Conservation (phyloP, 2,329 filamentous ascomycete genomes). For the Trichoderma atrobrunneum region DNA sequence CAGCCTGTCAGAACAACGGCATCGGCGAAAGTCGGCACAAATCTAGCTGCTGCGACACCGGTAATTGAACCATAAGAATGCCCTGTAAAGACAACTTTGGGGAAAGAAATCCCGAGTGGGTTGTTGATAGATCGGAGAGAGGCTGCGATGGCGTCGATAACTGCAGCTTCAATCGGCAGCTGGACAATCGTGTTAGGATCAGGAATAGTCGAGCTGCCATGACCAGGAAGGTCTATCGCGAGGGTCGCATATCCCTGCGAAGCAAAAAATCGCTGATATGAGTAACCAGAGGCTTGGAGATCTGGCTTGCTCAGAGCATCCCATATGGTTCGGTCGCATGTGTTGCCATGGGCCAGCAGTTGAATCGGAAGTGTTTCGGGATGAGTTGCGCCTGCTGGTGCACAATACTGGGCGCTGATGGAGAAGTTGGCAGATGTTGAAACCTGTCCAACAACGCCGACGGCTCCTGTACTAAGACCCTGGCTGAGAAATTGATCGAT, state of each 20-base stretch:
- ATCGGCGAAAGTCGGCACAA: neutral
- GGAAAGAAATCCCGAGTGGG: neutral
- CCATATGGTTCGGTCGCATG: neutral
- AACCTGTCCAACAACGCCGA: neutral
- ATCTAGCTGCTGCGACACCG: neutral
- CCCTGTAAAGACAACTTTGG: neutral
- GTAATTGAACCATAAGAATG: constrained; percentile 3
- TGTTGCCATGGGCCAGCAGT: neutral
- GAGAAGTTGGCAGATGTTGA: neutral
- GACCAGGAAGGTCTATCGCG: neutral
- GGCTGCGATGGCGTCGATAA: neutral
- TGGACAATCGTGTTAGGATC: neutral
- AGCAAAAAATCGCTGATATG: neutral
- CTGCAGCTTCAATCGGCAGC: neutral
- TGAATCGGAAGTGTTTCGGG: neutral
- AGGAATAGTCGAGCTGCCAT: neutral
- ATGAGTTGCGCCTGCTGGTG: neutral
- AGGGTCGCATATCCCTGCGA: constrained; percentile 1
- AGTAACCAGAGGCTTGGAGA: neutral
- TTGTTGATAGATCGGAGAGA: neutral
- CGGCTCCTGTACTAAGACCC: neutral
- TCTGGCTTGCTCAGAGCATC: neutral
- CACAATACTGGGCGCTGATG: constrained; percentile 6
- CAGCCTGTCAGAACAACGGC: neutral
- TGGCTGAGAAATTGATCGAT: neutral